phyloP scores from a whole-genome alignment of 2,329 filamentous ascomycete genomes.

The Lachnellula subtilissima region DNA sequence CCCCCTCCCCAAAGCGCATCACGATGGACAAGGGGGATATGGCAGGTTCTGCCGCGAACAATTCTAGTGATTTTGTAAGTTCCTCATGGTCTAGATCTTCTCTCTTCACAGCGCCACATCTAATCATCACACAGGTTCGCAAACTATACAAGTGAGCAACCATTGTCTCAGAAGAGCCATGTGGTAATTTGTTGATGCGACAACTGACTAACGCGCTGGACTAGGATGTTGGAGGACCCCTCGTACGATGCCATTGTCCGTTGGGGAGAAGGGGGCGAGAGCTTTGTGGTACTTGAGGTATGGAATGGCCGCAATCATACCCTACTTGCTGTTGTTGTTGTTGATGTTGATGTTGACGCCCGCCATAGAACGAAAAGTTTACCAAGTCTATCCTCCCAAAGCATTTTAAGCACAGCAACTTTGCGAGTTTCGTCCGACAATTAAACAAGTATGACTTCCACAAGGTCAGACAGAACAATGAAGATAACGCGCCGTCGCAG shows the following conservation, averaged over 20 bases:
- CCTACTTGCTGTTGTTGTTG: not conserved
- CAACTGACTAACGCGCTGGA: conserved; percentile 17
- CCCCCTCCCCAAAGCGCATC: not conserved
- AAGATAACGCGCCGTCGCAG: conserved; percentile 75
- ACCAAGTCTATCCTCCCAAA: conserved; percentile 96
- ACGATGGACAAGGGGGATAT: conserved; percentile 32
- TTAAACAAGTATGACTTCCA: conserved; percentile 98
- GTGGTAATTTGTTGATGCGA: conserved; percentile 30
- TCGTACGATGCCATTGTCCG: conserved; percentile 87
- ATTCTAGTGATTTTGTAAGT: conserved; percentile 94
- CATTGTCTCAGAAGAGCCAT: conserved; percentile 16
- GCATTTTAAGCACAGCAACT: conserved; percentile 99
- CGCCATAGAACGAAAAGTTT: conserved; percentile 84
- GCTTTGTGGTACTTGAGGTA: conserved; percentile 96
- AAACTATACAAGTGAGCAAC: conserved; percentile 88
- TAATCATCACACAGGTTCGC: conserved; percentile 63
- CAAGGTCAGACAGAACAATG: conserved; percentile 89
- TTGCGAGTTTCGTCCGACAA: conserved; percentile 92
- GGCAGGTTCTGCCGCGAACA: conserved; percentile 51
- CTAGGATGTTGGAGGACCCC: conserved; percentile 92
- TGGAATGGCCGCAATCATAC: conserved; percentile 17
- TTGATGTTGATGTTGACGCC: conserved; percentile 16
- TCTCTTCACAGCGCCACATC: not conserved
- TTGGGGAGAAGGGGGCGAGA: conserved; percentile 93
- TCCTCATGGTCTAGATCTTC: conserved; percentile 2